phyloP scores from a whole-genome alignment of 2,329 filamentous ascomycete genomes.

The Colletotrichum tropicale region DNA sequence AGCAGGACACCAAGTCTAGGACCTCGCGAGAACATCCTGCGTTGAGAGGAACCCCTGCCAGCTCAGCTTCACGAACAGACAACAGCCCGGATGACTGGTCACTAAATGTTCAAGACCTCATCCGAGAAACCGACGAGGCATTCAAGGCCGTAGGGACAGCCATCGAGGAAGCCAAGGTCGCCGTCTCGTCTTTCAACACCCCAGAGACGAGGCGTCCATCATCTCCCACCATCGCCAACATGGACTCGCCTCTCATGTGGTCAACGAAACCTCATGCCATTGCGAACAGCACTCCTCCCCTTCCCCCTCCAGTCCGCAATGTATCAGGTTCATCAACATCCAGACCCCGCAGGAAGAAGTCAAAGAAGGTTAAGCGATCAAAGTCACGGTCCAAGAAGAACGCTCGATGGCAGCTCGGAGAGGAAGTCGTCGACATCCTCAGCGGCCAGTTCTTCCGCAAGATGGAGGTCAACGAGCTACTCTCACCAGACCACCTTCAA shows the following conservation, averaged over 20 bases:
- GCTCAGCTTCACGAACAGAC: neutral
- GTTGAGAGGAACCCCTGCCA: neutral
- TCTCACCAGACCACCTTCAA: slow-evolving; percentile 50
- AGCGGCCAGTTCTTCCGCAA: slow-evolving; percentile 58
- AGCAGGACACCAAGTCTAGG: neutral
- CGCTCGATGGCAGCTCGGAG: slow-evolving; percentile 57
- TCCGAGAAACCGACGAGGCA: slow-evolving; percentile 54
- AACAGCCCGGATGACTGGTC: slow-evolving; percentile 27
- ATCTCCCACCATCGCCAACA: slow-evolving; percentile 18
- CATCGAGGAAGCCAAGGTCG: slow-evolving; percentile 40
- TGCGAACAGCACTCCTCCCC: slow-evolving; percentile 23
- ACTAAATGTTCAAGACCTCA: slow-evolving; percentile 48
- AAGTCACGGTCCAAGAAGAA: slow-evolving; percentile 31
- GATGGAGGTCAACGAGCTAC: slow-evolving; percentile 64
- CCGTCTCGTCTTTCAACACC: slow-evolving; percentile 23
- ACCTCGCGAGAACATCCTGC: neutral
- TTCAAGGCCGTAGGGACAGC: slow-evolving; percentile 50
- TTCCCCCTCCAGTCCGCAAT: slow-evolving; percentile 28
- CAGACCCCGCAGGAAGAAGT: slow-evolving; percentile 44
- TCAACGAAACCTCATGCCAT: slow-evolving; percentile 23
- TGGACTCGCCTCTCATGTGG: neutral
- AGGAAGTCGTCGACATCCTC: slow-evolving; percentile 63
- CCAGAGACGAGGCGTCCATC: neutral
- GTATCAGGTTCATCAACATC: slow-evolving; percentile 34
- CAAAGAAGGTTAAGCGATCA: slow-evolving; percentile 35